Percentiles rank a stretch among this genome's conserved stretches.
These are phyloP conservation scores for Comarum palustre DNA, from an alignment of 306 rosid genomes.

Conservation along the genomic window DNA sequence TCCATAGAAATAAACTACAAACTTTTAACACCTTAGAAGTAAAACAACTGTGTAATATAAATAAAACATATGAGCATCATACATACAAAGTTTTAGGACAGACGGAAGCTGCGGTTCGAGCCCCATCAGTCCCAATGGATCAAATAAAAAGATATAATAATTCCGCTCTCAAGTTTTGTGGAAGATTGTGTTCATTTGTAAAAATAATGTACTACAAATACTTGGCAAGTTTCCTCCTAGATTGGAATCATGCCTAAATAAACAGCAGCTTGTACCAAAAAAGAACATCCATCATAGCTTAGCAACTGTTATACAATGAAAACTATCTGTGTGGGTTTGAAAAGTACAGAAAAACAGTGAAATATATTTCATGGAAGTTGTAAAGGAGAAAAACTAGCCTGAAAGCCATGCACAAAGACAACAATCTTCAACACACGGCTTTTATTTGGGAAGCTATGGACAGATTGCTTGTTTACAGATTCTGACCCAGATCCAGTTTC, in stretches of 20 bases:
- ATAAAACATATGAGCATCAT: conserved; percentile 4
- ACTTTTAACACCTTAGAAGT: conserved; percentile 1
- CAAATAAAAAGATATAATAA: too few relatives aligned
- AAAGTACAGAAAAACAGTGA: background rate
- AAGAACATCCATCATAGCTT: background rate
- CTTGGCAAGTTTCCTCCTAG: background rate
- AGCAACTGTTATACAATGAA: background rate
- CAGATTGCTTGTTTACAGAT: conserved; percentile 33
- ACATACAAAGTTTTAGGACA: background rate
- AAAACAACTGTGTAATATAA: background rate
- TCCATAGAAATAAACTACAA: background rate
- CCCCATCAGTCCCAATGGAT: too few relatives aligned
- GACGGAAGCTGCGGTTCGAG: too few relatives aligned
- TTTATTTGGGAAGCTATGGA: conserved; percentile 33
- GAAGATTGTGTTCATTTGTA: background rate
- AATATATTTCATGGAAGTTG: conserved; percentile 10
- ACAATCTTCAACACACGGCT: conserved; percentile 69
- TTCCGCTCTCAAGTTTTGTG: too few relatives aligned
- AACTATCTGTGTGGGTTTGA: background rate
- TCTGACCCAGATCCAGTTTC: conserved; percentile 35
- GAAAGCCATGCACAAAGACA: conserved; percentile 96
- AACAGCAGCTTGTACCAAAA: background rate
- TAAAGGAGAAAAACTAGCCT: conserved; percentile 58
- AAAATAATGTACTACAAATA: background rate
- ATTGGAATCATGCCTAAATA: background rate